A percentile compares a stretch with the other conserved stretches of the same genome.
phyloP scores from a whole-genome alignment of 192 early-diverging fungal genomes.

The Coemansia sp. region DNA sequence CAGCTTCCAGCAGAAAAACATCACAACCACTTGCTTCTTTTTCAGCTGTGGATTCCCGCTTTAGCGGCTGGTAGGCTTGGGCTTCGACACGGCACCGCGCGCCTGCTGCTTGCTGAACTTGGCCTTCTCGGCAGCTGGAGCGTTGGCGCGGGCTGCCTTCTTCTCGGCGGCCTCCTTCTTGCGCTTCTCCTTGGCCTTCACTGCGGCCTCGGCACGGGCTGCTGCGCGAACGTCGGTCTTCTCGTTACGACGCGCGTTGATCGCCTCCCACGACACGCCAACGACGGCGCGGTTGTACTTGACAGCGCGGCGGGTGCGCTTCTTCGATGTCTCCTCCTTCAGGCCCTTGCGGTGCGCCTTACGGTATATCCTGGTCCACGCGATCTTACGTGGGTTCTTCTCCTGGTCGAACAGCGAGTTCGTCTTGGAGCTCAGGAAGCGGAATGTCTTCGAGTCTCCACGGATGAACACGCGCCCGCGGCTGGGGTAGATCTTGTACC shows the following conservation, averaged over 20 bases:
- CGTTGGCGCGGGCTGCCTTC: constrained; percentile 84
- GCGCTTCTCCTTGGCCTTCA: constrained; percentile 92
- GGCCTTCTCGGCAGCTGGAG: constrained; percentile 30
- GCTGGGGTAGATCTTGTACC: constrained; percentile 99
- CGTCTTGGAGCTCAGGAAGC: constrained; percentile 95
- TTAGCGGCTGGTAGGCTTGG: constrained; percentile 48
- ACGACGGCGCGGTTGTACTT: constrained; percentile 96
- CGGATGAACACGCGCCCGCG: constrained; percentile 95
- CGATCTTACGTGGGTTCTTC: constrained; percentile 96
- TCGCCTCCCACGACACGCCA: constrained; percentile 93
- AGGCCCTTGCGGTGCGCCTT: constrained; percentile 99
- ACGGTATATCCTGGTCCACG: constrained; percentile 97
- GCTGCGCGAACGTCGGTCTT: constrained; percentile 95
- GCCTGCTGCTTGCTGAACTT: constrained; percentile 51
- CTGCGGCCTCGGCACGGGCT: constrained; percentile 80
- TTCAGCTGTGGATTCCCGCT: too few relatives aligned
- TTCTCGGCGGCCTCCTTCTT: constrained; percentile 83
- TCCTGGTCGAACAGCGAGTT: constrained; percentile 97
- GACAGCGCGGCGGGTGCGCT: constrained; percentile 90
- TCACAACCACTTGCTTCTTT: background rate
- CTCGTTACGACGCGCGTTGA: constrained; percentile 96
- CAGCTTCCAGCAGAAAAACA: constrained; percentile 12
- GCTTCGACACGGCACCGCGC: constrained; percentile 42
- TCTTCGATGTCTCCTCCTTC: constrained; percentile 94
- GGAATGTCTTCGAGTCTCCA: constrained; percentile 83